Evolutionary conservation across 495 filamentous ascomycete genomes (phyloP), one percentile per base, ranked within the genome.

Genomic region (Lophium mytilinum): DNA sequence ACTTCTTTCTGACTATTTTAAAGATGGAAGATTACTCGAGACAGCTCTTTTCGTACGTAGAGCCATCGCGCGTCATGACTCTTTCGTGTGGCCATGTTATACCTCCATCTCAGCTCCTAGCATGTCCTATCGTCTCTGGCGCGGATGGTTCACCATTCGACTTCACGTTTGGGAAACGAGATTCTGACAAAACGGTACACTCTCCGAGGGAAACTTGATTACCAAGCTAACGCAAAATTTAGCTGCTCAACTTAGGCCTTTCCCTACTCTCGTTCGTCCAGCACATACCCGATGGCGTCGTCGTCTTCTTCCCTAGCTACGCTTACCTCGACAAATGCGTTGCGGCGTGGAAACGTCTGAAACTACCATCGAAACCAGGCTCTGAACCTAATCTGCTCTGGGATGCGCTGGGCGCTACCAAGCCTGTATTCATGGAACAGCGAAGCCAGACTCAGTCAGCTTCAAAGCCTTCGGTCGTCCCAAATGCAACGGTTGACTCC

Each of bases 231-330:
- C 8, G 14, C 46, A 6, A 50, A 17, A 6, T 35, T 33, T 42
- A 89, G 86, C 83, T 95, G 58, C 74, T 77, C 54, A 84, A 90
- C 53, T 78, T 97, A 3, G 92, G 90, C 4, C 69, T 81, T 45
- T 82, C 83, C 0, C 75, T 96, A 12, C 71, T 88, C 18, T 83
- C 86, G 42, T 73, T 92, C 8, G 87, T 83, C 63, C 75, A 78
- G 35, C 72, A 80, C 15, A 87, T 96, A 10, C 90, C 90, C 0
- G 90, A 95, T 61, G 93, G 93, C 11, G 79, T 97, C 11, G 90
- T 97, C n/a, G 84, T 92, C 8, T 98, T 98, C 69, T 96, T 98
- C 63, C 90, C 94, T 17, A 93, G 88, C 67, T 96, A 97, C 72
- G 80, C 86, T 21, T 96, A 95, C 69, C 78, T 98, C 4, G 82